Evolutionary conservation across 1,284 basidiomycete genomes (phyloP).

Genomic region (Ustilago bromivora): DNA sequence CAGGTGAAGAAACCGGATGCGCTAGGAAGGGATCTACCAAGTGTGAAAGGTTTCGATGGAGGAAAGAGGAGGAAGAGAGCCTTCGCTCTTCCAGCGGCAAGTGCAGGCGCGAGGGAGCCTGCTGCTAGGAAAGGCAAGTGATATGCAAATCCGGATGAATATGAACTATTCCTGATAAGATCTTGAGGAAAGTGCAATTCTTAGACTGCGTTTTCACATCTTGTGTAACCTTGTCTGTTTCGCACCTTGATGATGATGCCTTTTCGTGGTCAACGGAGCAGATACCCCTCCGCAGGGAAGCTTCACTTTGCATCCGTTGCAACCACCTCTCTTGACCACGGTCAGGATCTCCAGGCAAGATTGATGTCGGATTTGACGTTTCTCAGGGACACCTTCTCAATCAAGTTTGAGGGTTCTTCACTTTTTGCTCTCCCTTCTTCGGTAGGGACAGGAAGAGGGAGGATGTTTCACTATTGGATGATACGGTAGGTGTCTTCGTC

Average conservation of each 20-base stretch:
- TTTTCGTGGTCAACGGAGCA: not conserved
- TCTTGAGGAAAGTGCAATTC: constrained; percentile 1
- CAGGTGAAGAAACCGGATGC: constrained; percentile 94
- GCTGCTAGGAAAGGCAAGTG: constrained; percentile 11
- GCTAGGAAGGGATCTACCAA: constrained; percentile 79
- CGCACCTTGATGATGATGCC: not conserved
- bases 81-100: constrained; percentile 16
- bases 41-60: constrained; percentile 82
- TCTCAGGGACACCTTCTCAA: constrained; percentile 2
- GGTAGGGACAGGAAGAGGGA: constrained; percentile 5
- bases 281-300: not conserved
- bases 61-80: constrained; percentile 82
- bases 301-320: not conserved
- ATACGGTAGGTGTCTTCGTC: constrained; percentile 2
- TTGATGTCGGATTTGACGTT: constrained; percentile 2
- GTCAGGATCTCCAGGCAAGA: not conserved
- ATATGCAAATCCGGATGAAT: not conserved
- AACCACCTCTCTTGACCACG: not conserved
- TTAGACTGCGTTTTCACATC: not conserved
- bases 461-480: not conserved
- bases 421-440: constrained; percentile 8
- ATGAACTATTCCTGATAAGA: not conserved
- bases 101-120: not conserved
- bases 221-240: not conserved
- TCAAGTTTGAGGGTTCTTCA: not conserved